Conservation (phyloP, 1,139 yeast genomes). For the Eremothecium gossypii region DNA sequence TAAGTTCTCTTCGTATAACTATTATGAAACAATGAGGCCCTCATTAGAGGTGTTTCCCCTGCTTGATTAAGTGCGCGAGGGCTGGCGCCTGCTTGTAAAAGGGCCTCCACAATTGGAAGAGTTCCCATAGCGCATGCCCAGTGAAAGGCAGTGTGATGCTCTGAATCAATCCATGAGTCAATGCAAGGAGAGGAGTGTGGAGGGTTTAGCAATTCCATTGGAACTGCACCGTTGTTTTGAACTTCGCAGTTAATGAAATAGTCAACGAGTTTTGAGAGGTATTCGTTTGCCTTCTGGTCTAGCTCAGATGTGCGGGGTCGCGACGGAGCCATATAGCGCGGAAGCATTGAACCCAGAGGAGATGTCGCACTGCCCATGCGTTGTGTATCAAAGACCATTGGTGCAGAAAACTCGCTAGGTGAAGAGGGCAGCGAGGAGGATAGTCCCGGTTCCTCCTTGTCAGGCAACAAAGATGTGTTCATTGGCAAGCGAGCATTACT, state of each 20-base stretch:
- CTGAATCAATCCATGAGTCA: slow-evolving; percentile 66
- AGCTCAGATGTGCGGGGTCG: slow-evolving; percentile 25
- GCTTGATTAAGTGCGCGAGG: slow-evolving; percentile 61
- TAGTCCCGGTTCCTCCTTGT: slow-evolving; percentile 15
- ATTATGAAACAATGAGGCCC: slow-evolving; percentile 77
- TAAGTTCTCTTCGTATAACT: slow-evolving; percentile 77
- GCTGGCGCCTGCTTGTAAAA: slow-evolving; percentile 66
- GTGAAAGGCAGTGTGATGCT: slow-evolving; percentile 90
- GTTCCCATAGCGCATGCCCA: slow-evolving; percentile 97
- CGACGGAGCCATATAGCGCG: slow-evolving; percentile 22
- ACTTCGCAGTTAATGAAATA: slow-evolving; percentile 64
- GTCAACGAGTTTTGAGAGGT: slow-evolving; percentile 38
- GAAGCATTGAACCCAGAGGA: slow-evolving; percentile 24
- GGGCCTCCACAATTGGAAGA: slow-evolving; percentile 58
- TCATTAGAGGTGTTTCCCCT: slow-evolving; percentile 81
- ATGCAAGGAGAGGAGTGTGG: slow-evolving; percentile 38
- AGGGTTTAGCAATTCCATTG: slow-evolving; percentile 44
- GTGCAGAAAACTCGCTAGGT: slow-evolving; percentile 31
- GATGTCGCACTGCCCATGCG: slow-evolving; percentile 22
- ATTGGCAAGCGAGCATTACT: slow-evolving; percentile 5
- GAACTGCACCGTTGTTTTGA: slow-evolving; percentile 19
- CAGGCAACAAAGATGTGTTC: slow-evolving; percentile 6
- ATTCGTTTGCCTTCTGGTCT: slow-evolving; percentile 33
- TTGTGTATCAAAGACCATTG: slow-evolving; percentile 17
- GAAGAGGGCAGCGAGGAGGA: slow-evolving; percentile 31